Base-by-base conservation (phyloP, 352 stramenopile genomes). In the Phytopythium boreale region DNA sequence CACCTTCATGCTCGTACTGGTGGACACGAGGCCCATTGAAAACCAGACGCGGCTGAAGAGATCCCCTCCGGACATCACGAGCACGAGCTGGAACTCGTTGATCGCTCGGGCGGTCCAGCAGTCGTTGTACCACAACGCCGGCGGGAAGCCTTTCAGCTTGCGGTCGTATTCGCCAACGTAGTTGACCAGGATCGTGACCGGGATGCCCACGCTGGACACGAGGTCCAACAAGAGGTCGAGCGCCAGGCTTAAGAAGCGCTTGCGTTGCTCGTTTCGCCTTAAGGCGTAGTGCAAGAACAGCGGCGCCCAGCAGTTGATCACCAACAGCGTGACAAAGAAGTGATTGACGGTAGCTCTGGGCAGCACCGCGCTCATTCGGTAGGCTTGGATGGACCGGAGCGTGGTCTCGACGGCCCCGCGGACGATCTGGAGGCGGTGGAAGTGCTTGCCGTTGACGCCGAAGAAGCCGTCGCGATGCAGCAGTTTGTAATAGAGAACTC, bases 301-400 rank as follows among this genome's bases (percentile, higher is more conserved):
- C n/a, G 53, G 53, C 19, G 53, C 34, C 68, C 71, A 79, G 43
- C 74, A 72, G 31, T 76, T 80, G 15, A 74, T 24, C 34, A 76
- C 60, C 3, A 82, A 34, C 4, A 82, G 52, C 4, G 39, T 14
- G 3, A 76, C 72, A 44, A 72, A 77, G 12, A 79, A 70, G 10
- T 72, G 66, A 15, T 82, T 77, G 15, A 76, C 51, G 53, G 64
- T 71, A 4, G 67, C 27, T 29, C 64, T 61, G 20, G 70, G 67
- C 2, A 78, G 41, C n/a, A 72, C 62, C n/a, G 29, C 36, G 47
- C 72, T 80, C 61, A 82, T 69, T 1, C 67, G 63, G 14, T 72
- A 69, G 20, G 69, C 70, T 51, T 82, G 67, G 29, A 50, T 55
- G 0, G 67, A 68, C 39, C 77, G 72, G 17, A 77, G n/a, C 9